Evolutionary conservation across 352 stramenopile genomes (phyloP), one percentile per base, ranked within the genome.

Genomic region (Phytopythium litorale): DNA sequence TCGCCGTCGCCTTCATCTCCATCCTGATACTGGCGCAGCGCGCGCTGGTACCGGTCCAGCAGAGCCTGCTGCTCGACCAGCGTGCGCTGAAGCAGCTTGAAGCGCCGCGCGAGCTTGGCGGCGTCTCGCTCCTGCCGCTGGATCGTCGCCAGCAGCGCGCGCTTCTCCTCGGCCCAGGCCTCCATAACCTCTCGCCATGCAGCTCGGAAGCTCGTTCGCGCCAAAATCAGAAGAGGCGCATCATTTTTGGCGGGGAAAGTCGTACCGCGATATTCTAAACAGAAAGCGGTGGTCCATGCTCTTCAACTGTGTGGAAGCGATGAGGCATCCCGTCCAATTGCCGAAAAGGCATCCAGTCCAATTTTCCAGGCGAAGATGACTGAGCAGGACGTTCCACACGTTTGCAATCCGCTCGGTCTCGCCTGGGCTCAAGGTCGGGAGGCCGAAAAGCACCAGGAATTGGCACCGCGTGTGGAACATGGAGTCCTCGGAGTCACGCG

Each of bases 391-490:
- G 40, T 67, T 50, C 79, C 79, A 92, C n/a, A 92, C 77, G 49
- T 73, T 78, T 40, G 82, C 62, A 32, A 78, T 57, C 38, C 62
- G 65, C 57, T 68, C 78, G 0, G 52, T 63, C 58, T 71, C 59
- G 43, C 71, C 84, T 28, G 84, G 80, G 19, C 88, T 86, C 61
- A 61, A 46, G 11, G 62, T 38, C 9, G 86, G 94, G 37, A 99
- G 70, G 5, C 96, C 97, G 78, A 99, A 98, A 0, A 99, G 78
- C 33, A 99, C 97, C 30, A 98, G 56, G 62, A 88, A 99, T 19
- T 96, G 91, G 71, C 99, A 99, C 7, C 99, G 71, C 16, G 97
- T 99, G 74, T 99, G 81, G 53, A 96, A 97, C 7, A 99, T 72
- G 8, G 92, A 88, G 37, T 95, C 81, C 38, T 97, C 90, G 4